phyloP scores from a whole-genome alignment of 177 flowering plant species.

The Vitis hybrid region DNA sequence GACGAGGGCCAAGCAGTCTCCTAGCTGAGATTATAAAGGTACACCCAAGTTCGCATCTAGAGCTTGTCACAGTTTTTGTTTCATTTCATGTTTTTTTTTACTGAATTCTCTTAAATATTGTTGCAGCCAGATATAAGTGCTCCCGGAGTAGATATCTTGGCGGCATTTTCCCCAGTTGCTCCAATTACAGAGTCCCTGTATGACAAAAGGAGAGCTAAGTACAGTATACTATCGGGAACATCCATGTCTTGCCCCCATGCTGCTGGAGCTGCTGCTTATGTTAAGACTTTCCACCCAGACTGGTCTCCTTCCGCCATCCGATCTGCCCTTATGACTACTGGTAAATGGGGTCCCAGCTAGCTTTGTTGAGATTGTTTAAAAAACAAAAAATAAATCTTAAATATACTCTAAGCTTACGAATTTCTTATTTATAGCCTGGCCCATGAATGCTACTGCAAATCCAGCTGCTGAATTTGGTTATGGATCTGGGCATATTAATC shows the following conservation, averaged over 20 bases:
- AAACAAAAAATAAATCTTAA: too few species aligned
- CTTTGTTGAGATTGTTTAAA: too few species aligned
- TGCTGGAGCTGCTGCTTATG: slow-evolving; percentile 5
- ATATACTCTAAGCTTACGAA: too few species aligned
- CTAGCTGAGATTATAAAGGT: slow-evolving; percentile 8
- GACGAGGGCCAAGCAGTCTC: slow-evolving; percentile 2
- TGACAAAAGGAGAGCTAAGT: slow-evolving; percentile 9
- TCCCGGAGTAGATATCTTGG: slow-evolving; percentile 18
- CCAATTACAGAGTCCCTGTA: neutral
- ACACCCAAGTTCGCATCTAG: neutral
- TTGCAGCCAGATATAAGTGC: slow-evolving; percentile 24
- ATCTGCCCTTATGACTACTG: slow-evolving; percentile 36
- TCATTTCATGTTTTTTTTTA: too few species aligned
- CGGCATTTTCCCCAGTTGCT: slow-evolving; percentile 12
- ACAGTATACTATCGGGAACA: slow-evolving; percentile 14
- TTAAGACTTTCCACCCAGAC: too few species aligned
- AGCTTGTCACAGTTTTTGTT: too few species aligned
- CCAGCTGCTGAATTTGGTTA: slow-evolving; percentile 24
- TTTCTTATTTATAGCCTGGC: slow-evolving; percentile 8
- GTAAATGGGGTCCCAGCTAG: too few species aligned
- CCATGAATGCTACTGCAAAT: slow-evolving; percentile 15
- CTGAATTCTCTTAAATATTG: neutral
- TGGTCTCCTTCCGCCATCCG: neutral
- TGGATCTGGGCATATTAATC: slow-evolving; percentile 40
- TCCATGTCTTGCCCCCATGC: slow-evolving; percentile 23